These are phyloP conservation scores for Dothidotthia symphoricarpi DNA, from an alignment of 2,329 filamentous ascomycete species.

Conservation along the genomic window DNA sequence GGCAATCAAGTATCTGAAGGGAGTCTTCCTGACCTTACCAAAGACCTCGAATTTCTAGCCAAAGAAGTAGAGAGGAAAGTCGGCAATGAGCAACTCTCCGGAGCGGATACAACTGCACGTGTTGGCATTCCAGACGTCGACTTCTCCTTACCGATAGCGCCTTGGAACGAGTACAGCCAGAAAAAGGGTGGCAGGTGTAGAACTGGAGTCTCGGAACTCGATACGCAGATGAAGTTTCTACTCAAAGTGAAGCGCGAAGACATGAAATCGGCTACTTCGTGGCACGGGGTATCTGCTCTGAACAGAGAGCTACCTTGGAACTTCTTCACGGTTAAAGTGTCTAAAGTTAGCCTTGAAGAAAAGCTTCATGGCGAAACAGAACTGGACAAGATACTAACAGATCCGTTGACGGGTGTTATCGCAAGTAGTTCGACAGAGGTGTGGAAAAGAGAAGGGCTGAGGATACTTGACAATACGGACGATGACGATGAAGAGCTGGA, in stretches of 20 bases:
- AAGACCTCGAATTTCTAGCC: constrained; percentile 39
- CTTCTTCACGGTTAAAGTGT: constrained; percentile 48
- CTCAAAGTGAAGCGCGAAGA: constrained; percentile 37
- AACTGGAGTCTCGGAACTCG: constrained; percentile 21
- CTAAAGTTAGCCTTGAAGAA: constrained; percentile 40
- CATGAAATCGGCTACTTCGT: constrained; percentile 33
- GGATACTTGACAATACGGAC: constrained; percentile 41
- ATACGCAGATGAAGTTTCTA: constrained; percentile 35
- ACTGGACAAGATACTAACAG: constrained; percentile 37
- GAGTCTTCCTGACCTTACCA: constrained; percentile 35
- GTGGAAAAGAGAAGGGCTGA: constrained; percentile 52
- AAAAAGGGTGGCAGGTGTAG: constrained; percentile 7
- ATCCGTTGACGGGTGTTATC: constrained; percentile 32
- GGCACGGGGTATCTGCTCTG: constrained; percentile 44
- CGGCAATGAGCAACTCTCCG: constrained; percentile 48
- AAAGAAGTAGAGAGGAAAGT: constrained; percentile 36
- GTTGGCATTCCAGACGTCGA: constrained; percentile 52
- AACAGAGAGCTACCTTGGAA: constrained; percentile 48
- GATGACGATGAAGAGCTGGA: constrained; percentile 42
- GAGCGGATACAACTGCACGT: constrained; percentile 49
- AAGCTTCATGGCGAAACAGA: constrained; percentile 44
- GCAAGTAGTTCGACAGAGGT: constrained; percentile 45
- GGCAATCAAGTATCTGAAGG: constrained; percentile 18
- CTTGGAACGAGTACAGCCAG: constrained; percentile 47
- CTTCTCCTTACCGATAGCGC: constrained; percentile 43